Conservation (phyloP, 441 rosid species). For the Pelargonium myrrhifolium region DNA sequence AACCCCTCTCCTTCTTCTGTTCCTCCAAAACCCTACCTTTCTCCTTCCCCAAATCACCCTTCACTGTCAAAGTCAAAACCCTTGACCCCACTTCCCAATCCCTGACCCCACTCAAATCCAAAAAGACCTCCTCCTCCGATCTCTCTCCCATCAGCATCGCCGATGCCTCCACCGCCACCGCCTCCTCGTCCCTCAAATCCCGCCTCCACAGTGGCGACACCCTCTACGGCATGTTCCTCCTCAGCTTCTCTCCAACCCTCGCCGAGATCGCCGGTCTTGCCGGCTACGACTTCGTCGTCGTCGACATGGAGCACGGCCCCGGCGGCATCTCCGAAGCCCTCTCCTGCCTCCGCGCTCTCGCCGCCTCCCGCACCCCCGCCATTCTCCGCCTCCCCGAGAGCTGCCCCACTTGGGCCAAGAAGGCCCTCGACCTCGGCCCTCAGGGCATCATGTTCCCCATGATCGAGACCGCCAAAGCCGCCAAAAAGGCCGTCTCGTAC, state of each 20-base stretch:
- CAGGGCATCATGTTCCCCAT: slow-evolving; percentile 91
- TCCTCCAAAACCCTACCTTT: slow-evolving; percentile 17
- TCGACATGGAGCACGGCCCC: slow-evolving; percentile 95
- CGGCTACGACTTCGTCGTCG: slow-evolving; percentile 79
- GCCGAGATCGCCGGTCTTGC: slow-evolving; percentile 79
- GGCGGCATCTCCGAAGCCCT: slow-evolving; percentile 71
- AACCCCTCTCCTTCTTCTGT: slow-evolving; percentile 11
- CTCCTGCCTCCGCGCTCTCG: slow-evolving; percentile 53
- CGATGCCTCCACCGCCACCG: slow-evolving; percentile 8
- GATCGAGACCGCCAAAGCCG: slow-evolving; percentile 58
- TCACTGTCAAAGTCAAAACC: slow-evolving; percentile 12
- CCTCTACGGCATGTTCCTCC: slow-evolving; percentile 77
- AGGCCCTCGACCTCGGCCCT: slow-evolving; percentile 86
- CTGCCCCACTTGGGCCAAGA: slow-evolving; percentile 65
- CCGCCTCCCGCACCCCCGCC: slow-evolving; percentile 49
- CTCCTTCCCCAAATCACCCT: slow-evolving; percentile 17
- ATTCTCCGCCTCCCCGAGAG: slow-evolving; percentile 71
- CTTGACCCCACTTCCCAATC: slow-evolving; percentile 19
- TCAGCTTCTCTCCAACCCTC: slow-evolving; percentile 73
- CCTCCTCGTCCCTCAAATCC: slow-evolving; percentile 42
- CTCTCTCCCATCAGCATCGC: slow-evolving; percentile 19
- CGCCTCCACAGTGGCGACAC: slow-evolving; percentile 69
- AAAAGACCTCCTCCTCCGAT: slow-evolving; percentile 20
- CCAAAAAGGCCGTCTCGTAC: slow-evolving; percentile 70
- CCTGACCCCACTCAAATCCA: slow-evolving; percentile 29